Evolutionary conservation across 2,329 filamentous ascomycete genomes (phyloP), one percentile per base, ranked within the genome.

Genomic region (Mariannaea sp.): DNA sequence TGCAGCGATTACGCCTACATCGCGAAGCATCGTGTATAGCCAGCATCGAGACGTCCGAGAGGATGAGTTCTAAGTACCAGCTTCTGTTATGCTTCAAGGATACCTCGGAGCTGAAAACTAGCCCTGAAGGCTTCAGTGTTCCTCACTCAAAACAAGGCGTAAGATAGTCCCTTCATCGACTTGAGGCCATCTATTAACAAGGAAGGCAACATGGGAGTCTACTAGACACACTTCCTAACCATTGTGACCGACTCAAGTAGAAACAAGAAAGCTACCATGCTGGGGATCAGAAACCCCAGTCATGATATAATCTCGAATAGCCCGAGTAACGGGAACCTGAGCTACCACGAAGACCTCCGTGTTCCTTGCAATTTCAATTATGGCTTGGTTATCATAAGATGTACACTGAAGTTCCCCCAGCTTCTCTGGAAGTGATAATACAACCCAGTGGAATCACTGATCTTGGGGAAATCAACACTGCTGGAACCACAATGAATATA

Each of bases 381-480:
- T 81, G 9, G 82, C 80, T 32, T 69, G 68, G 50, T 85, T 79
- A 68, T 85, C 83, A 14, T 76, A 76, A 0, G 74, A 68, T 0
- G 80, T 80, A 67, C 84, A 85, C 65, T 85, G 82, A 12, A 79
- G 66, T 58, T 78, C 75, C 13, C 77, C 75, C 7, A 85, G 69
- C 40, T 70, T 70, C 61, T 85, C 82, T 0, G 80, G 82, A 0
- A 80, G 80, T 12, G 74, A 78, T 0, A 77, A 74, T 1, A 86
- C 81, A 12, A n/a, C n/a, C 83, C 83, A 0, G 83, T 82, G 4
- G 76, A 76, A 2, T 73, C 74, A 82, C 85, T 85, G 57, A 86
- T 81, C 65, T 85, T 86, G 67, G 86, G 77, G 58, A 85, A 85
- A 61, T 85, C 80, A 1, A 80, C 78, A 2, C n/a, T n/a, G n/a